phyloP scores from a whole-genome alignment of 139 green algal species.

The Chlamydomonas sp. region DNA sequence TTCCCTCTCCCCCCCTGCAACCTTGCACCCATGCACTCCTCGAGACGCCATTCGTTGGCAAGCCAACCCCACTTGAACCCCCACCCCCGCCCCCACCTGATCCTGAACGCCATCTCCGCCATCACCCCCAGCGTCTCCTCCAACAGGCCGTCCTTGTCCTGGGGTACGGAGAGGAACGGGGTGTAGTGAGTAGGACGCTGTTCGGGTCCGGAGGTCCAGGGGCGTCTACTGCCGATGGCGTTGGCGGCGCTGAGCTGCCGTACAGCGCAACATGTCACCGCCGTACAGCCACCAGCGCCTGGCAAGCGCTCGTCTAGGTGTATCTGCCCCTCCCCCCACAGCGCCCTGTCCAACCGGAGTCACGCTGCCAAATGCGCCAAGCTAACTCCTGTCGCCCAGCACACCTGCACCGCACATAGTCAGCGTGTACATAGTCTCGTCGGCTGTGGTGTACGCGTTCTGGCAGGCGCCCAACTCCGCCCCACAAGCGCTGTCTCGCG shows the following conservation, averaged over 20 bases:
- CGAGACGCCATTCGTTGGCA: background rate
- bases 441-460: slow-evolving; percentile 88
- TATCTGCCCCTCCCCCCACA: too few species aligned
- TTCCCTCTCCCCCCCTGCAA: too few species aligned
- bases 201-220: too few species aligned
- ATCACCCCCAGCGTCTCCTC: slow-evolving; percentile 75
- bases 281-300: too few species aligned
- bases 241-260: too few species aligned
- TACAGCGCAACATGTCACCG: too few species aligned
- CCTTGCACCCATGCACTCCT: background rate
- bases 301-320: too few species aligned
- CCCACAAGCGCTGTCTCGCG: slow-evolving; percentile 35
- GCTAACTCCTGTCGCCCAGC: too few species aligned
- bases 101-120: slow-evolving; percentile 81
- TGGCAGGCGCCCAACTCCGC: slow-evolving; percentile 88
- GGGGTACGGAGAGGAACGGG: background rate
- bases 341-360: too few species aligned
- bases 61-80: background rate
- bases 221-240: too few species aligned
- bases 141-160: slow-evolving; percentile 59
- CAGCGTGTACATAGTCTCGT: slow-evolving; percentile 81
- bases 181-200: too few species aligned
- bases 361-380: too few species aligned
- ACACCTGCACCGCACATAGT: slow-evolving; percentile 27
- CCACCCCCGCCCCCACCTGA: slow-evolving; percentile 54